Conservation (phyloP, 225 moss, liverwort and hornwort species). For the Physcomitrium patens region DNA sequence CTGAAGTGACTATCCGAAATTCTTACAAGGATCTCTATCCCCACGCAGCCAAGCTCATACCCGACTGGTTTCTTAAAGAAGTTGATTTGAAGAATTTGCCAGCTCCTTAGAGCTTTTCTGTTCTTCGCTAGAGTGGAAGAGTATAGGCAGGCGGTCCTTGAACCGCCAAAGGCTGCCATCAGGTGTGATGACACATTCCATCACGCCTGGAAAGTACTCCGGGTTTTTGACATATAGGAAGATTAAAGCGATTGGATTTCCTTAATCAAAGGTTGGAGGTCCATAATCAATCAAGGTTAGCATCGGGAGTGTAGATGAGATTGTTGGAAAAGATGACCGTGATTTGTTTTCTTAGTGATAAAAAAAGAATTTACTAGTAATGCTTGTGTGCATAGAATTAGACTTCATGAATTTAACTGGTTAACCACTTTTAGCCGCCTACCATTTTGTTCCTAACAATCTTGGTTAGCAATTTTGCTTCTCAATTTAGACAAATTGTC, state of each 20-base stretch:
- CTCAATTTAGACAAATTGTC: background rate
- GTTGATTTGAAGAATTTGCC: slow-evolving; percentile 82
- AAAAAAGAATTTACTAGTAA: no score
- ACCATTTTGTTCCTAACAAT: slow-evolving; percentile 3
- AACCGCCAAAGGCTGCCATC: background rate
- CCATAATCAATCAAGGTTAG: no score
- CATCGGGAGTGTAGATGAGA: background rate
- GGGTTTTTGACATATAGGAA: slow-evolving; percentile 20
- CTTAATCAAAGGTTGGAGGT: slow-evolving; percentile 5
- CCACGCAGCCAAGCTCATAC: slow-evolving; percentile 86
- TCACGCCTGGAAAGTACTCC: slow-evolving; percentile 7
- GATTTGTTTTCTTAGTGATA: no score
- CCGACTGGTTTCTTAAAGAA: slow-evolving; percentile 90
- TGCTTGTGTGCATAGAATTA: background rate
- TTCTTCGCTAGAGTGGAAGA: slow-evolving; percentile 16
- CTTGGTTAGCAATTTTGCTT: background rate
- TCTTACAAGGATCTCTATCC: slow-evolving; percentile 92
- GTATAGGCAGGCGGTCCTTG: slow-evolving; percentile 4
- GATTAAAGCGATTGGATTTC: slow-evolving; percentile 18
- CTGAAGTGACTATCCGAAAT: slow-evolving; percentile 84
- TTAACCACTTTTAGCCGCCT: slow-evolving; percentile 11
- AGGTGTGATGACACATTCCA: background rate
- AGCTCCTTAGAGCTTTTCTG: slow-evolving; percentile 47
- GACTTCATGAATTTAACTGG: background rate
- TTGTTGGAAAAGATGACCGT: background rate